Conservation (phyloP, 2,329 filamentous ascomycete species). For the Fusarium acutatum region DNA sequence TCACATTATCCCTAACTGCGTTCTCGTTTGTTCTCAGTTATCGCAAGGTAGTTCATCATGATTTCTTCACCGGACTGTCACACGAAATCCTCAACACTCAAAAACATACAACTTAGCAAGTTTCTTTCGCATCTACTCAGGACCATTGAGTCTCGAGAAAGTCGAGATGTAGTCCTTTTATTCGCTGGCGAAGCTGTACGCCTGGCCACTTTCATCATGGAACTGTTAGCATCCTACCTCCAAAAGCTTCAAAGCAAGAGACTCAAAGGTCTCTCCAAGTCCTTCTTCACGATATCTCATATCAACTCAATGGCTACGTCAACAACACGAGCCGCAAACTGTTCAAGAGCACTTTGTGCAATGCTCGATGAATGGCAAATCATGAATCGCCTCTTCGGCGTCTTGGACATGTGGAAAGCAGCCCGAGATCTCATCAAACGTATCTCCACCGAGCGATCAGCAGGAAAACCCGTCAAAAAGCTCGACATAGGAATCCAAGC, state of each 20-base stretch:
- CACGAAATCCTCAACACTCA: neutral
- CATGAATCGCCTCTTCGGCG: constrained; percentile 1
- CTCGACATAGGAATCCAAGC: neutral
- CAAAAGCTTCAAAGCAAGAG: neutral
- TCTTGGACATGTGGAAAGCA: neutral
- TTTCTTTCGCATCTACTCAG: neutral
- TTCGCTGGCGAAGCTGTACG: neutral
- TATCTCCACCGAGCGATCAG: rapidly evolving
- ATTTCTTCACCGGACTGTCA: neutral
- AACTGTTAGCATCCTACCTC: neutral
- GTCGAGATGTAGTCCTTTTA: neutral
- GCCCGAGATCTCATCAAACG: neutral
- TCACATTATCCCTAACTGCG: neutral
- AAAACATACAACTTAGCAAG: neutral
- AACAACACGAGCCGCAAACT: neutral
- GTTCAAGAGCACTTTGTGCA: neutral
- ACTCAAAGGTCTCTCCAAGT: neutral
- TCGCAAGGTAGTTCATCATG: neutral
- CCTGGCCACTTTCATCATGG: neutral
- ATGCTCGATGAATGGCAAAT: constrained; percentile 8
- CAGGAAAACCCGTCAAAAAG: rapidly evolving
- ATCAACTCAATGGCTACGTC: neutral
- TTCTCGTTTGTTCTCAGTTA: neutral
- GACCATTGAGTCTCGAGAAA: neutral
- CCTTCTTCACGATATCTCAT: neutral